Evolutionary conservation across 2,329 filamentous ascomycete genomes (phyloP), one percentile per base, ranked within the genome.

Genomic region (Nannizzia gypsea): DNA sequence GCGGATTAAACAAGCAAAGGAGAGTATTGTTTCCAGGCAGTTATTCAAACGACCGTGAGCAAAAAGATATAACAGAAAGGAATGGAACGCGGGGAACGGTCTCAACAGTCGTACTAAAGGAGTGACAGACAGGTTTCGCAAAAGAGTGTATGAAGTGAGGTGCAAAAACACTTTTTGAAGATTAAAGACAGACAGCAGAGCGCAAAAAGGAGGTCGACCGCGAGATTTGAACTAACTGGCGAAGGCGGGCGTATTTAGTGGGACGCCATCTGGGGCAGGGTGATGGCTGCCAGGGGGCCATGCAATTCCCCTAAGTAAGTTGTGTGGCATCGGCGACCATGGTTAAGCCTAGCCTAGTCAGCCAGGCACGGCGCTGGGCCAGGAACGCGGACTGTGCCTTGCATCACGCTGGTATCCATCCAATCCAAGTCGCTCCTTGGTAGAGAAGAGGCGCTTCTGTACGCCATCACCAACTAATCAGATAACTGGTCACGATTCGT

Each of bases 71-170:
- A 54, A 26, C 50, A 54, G 50, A 17, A 54, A 54, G n/a, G 50
- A 54, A 54, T 54, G 26, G 50, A 54, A 54, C 50, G 28, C 50
- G 50, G 50, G 50, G 50, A 34, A 26, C 50, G 20, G 26, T 9
- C 50, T 54, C 26, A 13, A 34, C 24, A 54, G 50, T 54, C 31
- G 50, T 31, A 54, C 50, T 34, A 54, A 54, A 54, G 26, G 50
- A 54, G 26, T 54, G 50, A 54, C 50, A 54, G 50, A 26, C 50
- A 54, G 50, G 50, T 54, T 54, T 54, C 50, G 50, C 50, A 34
- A 54, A 26, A 54, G 50, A 31, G 50, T 24, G 28, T 54, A 9
- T 17, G 13, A 26, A 8, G 15, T 54, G 50, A 50, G 44, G 44
- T 50, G 44, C 44, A 50, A 54, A 54, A 54, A 54, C 26, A 54